These are phyloP conservation scores for Nadsonia starkeyi-henricii DNA, from an alignment of 1,139 yeast species.

Conservation along the genomic window DNA sequence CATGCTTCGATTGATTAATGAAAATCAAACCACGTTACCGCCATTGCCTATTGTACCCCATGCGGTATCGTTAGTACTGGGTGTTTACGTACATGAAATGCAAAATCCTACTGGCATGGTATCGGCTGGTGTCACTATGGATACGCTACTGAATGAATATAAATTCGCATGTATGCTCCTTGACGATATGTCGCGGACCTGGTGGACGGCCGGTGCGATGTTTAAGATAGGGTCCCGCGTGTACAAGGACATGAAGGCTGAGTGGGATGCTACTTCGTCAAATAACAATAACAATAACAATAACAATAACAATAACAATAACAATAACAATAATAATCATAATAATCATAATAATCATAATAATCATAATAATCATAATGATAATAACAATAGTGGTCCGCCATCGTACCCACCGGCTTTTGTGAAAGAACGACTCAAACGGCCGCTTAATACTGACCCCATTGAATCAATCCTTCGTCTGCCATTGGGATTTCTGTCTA, in stretches of 20 bases:
- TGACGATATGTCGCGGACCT: conserved; percentile 19
- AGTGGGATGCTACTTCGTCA: not conserved
- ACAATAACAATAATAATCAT: conserved; percentile 1
- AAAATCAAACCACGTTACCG: conserved; percentile 13
- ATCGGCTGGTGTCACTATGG: conserved; percentile 21
- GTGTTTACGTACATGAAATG: conserved; percentile 13
- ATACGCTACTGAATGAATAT: conserved; percentile 18
- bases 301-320: conserved; percentile 3
- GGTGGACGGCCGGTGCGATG: conserved; percentile 29
- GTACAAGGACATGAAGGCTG: conserved; percentile 13
- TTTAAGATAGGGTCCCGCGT: conserved; percentile 24
- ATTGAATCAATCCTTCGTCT: not conserved
- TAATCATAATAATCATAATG: not conserved
- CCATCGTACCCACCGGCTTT: not conserved
- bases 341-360: conserved; percentile 4
- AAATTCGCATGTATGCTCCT: conserved; percentile 19
- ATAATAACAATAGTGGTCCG: not conserved
- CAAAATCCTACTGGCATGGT: conserved; percentile 7
- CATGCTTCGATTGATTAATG: conserved; percentile 18
- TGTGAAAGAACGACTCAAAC: not conserved
- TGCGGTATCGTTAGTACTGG: conserved; percentile 22
- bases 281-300: conserved; percentile 13
- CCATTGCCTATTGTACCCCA: conserved; percentile 24
- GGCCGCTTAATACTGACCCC: no score
- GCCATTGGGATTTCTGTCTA: not conserved